phyloP scores from a whole-genome alignment of 2,329 filamentous ascomycete genomes.

The Metarhizium rileyi region DNA sequence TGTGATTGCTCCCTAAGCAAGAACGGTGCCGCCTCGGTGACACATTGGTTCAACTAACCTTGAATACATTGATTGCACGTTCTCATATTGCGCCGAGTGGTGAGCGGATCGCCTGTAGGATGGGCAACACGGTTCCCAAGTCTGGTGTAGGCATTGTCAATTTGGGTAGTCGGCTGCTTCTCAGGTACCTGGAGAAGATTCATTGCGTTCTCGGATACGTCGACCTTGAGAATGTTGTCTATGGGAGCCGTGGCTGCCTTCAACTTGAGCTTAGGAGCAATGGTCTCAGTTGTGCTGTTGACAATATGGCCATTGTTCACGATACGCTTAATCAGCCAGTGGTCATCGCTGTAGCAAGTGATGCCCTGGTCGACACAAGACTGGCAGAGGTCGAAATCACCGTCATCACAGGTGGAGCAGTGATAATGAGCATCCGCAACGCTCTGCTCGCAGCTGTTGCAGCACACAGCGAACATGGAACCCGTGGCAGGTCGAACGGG shows the following conservation, averaged over 20 bases:
- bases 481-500: neutral
- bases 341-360: slow-evolving; percentile 66
- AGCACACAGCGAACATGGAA: slow-evolving; percentile 68
- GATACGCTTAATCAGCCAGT: slow-evolving; percentile 92
- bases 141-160: neutral
- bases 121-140: neutral
- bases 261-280: slow-evolving; percentile 52
- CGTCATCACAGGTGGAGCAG: slow-evolving; percentile 85
- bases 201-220: neutral
- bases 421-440: slow-evolving; percentile 84
- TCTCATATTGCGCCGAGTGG: no score
- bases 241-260: slow-evolving; percentile 11
- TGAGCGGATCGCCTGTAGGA: no score
- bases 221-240: slow-evolving; percentile 8
- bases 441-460: slow-evolving; percentile 75
- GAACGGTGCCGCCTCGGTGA: no score
- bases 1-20: neutral
- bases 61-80: slow-evolving; percentile 37
- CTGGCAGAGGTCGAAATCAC: slow-evolving; percentile 89
- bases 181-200: neutral
- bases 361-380: slow-evolving; percentile 66
- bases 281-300: slow-evolving; percentile 75
- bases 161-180: neutral
- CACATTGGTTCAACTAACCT: slow-evolving; percentile 20
- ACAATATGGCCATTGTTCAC: slow-evolving; percentile 70